Evolutionary conservation across 345 rosid species (phyloP), one percentile per base, ranked within the genome.

Genomic region (Lagerstroemia speciosa): DNA sequence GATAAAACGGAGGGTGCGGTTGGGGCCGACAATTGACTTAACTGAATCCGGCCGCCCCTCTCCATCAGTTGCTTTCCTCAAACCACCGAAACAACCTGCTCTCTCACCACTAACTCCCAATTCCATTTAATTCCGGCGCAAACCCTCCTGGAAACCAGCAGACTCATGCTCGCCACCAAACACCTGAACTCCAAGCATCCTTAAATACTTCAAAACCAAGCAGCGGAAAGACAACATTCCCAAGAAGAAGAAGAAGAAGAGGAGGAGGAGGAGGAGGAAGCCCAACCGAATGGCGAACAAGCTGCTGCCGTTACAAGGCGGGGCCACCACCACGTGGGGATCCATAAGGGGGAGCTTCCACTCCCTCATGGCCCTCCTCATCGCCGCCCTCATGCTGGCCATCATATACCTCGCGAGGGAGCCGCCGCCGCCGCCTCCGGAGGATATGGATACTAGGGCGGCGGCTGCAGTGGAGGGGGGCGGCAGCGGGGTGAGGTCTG

Each of bases 321-420:
- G 45, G 5, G 65, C 50, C 20, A 4, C 50, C 20, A 4, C 61
- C 38, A 36, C 57, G 14, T 60, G 66, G 66, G 55, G 58, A 41
- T 3, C 66, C 33, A 72, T 83, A 67, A 65, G 84, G 74, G 88
- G 79, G 71, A 81, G 84, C 76, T 86, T 89, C 74, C 86, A 87
- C 46, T 82, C 86, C 75, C 77, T 93, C 6, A 71, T 87, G 52
- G 86, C 84, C 67, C 75, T 90, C 26, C 87, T 93, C 38, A 68
- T 91, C 27, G 75, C 88, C 53, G 75, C 75, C 68, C 69, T 83
- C 1, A 55, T 91, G 72, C 50, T 89, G 14, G 76, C 83, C 41
- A 71, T 79, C 53, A 72, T 89, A 62, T 93, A 80, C 72, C 67
- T 86, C 3, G 74, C 78, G 45, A 83, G 76, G 41, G 83, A 70